A percentile compares a stretch with the other conserved stretches of the same genome.
Evolutionary conservation across 2,329 filamentous ascomycete genomes (phyloP).

Genomic region (Fusarium sulawesiense): DNA sequence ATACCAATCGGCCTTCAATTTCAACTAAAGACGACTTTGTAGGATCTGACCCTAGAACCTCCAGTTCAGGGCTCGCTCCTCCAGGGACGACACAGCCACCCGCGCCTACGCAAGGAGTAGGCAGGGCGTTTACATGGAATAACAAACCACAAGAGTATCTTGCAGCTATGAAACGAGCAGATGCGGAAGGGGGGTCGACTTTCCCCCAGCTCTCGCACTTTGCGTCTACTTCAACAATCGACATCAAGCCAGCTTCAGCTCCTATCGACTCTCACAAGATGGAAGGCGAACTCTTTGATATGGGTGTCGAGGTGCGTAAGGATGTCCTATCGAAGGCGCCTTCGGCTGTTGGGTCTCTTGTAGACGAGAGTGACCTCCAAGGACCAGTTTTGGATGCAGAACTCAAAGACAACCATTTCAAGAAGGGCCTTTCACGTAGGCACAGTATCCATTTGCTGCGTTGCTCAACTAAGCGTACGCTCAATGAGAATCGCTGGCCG

Average conservation of each 20-base stretch:
- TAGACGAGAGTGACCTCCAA: conserved; percentile 69
- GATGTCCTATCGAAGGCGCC: conserved; percentile 58
- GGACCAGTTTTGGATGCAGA: conserved; percentile 63
- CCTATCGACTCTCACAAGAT: conserved; percentile 39
- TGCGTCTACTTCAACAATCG: conserved; percentile 45
- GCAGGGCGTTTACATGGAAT: conserved; percentile 71
- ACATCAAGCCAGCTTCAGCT: conserved; percentile 38
- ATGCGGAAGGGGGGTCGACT: conserved; percentile 44
- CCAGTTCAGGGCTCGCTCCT: conserved; percentile 24
- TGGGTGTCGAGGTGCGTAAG: conserved; percentile 57
- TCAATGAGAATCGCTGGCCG: conserved; percentile 73
- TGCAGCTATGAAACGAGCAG: conserved; percentile 54
- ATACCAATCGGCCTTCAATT: conserved; percentile 63
- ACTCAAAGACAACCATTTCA: conserved; percentile 56
- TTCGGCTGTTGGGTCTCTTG: conserved; percentile 69
- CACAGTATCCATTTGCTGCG: conserved; percentile 63
- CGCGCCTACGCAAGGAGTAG: conserved; percentile 50
- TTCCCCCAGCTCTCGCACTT: conserved; percentile 43
- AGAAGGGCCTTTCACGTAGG: conserved; percentile 69
- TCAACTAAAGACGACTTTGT: conserved; percentile 63
- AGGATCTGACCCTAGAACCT: conserved; percentile 47
- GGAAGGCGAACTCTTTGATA: conserved; percentile 44
- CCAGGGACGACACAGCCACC: conserved; percentile 51
- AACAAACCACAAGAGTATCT: conserved; percentile 71
- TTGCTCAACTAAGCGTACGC: conserved; percentile 45